phyloP scores from a whole-genome alignment of 2,329 filamentous ascomycete genomes.

The Myrmaecium sp. region DNA sequence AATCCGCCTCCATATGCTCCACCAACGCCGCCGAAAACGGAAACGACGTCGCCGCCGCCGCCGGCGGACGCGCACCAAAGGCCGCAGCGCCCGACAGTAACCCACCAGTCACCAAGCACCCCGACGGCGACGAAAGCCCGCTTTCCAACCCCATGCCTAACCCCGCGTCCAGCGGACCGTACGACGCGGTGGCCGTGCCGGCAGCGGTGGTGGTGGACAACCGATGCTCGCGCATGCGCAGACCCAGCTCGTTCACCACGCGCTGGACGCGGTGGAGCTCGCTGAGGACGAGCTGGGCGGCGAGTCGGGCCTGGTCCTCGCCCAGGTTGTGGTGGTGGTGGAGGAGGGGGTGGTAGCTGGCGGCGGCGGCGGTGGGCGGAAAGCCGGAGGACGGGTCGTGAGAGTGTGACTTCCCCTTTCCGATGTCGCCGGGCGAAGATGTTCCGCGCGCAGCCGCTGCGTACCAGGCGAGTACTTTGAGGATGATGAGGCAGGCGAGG shows the following conservation, averaged over 20 bases:
- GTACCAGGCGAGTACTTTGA: conserved; percentile 20
- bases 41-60: neutral
- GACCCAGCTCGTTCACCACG: conserved; percentile 13
- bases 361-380: conserved; percentile 1
- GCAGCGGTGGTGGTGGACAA: conserved; percentile 7
- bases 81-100: too few relatives aligned
- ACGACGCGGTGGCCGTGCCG: neutral
- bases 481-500: conserved; percentile 16
- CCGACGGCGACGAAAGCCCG: neutral
- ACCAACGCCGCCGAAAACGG: conserved; percentile 1
- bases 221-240: too few relatives aligned
- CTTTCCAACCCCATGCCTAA: neutral
- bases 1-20: conserved; percentile 1
- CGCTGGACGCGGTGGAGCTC: conserved; percentile 20
- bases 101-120: too few relatives aligned
- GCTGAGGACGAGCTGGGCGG: conserved; percentile 18
- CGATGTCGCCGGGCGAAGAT: too few relatives aligned
- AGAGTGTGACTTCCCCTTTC: neutral
- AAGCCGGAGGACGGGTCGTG: conserved; percentile 1
- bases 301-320: conserved; percentile 10
- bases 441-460: conserved; percentile 8
- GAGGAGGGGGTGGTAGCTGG: conserved; percentile 6
- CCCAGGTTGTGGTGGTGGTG: too few relatives aligned
- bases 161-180: neutral
- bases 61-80: too few relatives aligned